Conservation (phyloP, 2,329 filamentous ascomycete species). For the Ceratocystis colombiana region DNA sequence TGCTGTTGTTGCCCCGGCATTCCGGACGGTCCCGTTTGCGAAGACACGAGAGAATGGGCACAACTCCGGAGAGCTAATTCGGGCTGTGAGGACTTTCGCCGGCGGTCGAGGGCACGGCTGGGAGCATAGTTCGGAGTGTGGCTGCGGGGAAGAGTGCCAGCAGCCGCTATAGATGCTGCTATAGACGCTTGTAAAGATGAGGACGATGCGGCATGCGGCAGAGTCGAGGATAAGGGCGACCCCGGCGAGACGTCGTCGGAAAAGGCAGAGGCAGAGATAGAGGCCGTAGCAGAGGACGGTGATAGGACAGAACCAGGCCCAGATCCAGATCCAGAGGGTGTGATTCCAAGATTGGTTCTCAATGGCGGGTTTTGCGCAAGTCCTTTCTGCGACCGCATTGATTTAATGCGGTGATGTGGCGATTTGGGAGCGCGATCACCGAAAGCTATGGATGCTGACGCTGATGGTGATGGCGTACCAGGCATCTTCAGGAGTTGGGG, state of each 20-base stretch:
- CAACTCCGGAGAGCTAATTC: conserved; percentile 47
- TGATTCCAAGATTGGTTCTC: not conserved
- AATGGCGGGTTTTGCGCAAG: not conserved
- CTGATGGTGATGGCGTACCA: conserved; percentile 13
- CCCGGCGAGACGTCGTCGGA: conserved; percentile 1
- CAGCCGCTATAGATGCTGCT: conserved; percentile 33
- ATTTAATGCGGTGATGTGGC: conserved; percentile 21
- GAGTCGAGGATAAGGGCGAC: not conserved
- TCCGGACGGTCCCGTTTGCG: conserved; percentile 29
- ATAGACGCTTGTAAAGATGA: conserved; percentile 19
- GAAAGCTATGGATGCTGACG: conserved; percentile 5
- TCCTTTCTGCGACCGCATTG: conserved; percentile 21
- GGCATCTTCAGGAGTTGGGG: conserved; percentile 11
- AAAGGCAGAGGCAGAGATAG: conserved; percentile 13
- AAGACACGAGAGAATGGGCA: conserved; percentile 36
- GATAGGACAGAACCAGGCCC: conserved; percentile 4
- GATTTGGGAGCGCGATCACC: conserved; percentile 14
- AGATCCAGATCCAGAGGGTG: not conserved
- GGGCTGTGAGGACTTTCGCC: conserved; percentile 43
- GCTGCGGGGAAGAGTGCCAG: conserved; percentile 41
- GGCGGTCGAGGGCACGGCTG: conserved; percentile 46
- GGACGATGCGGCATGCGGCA: conserved; percentile 15
- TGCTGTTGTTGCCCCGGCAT: conserved; percentile 39
- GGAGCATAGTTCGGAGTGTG: conserved; percentile 54
- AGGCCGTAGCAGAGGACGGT: conserved; percentile 8